Evolutionary conservation across 306 rosid genomes (phyloP), one percentile per base, ranked within the genome.

Genomic region (Vigna hirtella): DNA sequence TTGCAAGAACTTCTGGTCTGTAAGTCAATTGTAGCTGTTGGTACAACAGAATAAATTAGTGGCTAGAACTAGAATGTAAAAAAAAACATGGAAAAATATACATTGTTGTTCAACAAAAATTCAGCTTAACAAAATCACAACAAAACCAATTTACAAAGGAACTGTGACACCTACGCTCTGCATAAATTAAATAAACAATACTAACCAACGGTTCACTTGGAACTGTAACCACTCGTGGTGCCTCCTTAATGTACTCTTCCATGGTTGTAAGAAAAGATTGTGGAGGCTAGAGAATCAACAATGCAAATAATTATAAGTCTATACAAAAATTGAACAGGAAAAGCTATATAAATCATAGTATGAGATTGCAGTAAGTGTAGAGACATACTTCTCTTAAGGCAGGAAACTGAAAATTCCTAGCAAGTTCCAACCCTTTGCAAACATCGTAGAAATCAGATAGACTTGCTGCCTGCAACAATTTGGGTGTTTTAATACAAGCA

Each of bases 341-440:
- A 5, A 80, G 69, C 64, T 53, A 1, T 14, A 36, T 24, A 51
- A 51, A 56, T 15, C 51, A 77, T 75, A 69, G 17, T 53, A 76
- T 5, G 40, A 61, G 75, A 74, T 53, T 56, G 15, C 47, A 48
- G 36, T 49, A 78, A 57, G 36, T 15, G 20, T 77, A 26, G 28
- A 34, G 59, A 38, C 48, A 47, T 70, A 88, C 98, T 97, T 93
- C 99, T 91, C 98, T 90, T 75, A 93, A 87, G 74, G 87, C 88
- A 49, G 99, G 99, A 88, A 96, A 96, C 88, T 96, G 98, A 85
- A 93, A 96, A 81, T 96, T 96, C 86, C 99, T 86, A 76, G 98
- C 99, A 80, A 91, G 99, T 82, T 93, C 98, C 85, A 96, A 89
- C 30, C 94, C 97, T 88, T 91, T 91, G 89, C 99, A 96, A 78